Base-by-base conservation (phyloP, 1,284 basidiomycete genomes). In the Hymenochaete sp. region DNA sequence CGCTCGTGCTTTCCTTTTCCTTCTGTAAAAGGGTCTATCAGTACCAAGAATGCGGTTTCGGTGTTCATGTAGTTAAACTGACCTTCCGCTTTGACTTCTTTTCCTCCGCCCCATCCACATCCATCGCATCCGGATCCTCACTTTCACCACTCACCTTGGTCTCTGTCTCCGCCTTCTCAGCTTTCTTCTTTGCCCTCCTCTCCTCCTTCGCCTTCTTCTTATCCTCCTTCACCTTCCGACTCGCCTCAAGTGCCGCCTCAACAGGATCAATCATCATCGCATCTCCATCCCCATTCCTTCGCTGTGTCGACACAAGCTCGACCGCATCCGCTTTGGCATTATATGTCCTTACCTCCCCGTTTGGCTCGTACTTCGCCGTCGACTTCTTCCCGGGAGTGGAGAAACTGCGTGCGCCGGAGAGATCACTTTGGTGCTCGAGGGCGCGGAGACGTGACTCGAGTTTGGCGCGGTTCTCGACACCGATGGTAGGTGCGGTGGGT, bases 401-500 rank as follows among this genome's bases (percentile, higher is more conserved):
- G 63, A 80, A 76, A 55, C 77, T 68, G 54, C 82, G 74, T 55
- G 79, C 68, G 55, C 76, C 66, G 24, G 77, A 71, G 33, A 80
- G 72, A 51, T 93, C 92, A 38, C 73, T 71, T 52, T 88, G 82
- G 58, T 85, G 74, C 62, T 98, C 93, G 38, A 98, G 75, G 1
- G 83, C 82, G 28, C 92, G 88, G 36, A 98, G 70, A 32, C 95
- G 84, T 13, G 91, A 89, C 67, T 98, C 96, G 52, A 98, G 82
- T 67, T 96, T 97, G 53, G 86, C 80, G 38, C 95, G 88, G 65
- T 93, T 90, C 59, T 93, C 88, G 53, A 97, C 68, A 53, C 95
- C 95, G 59, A 98, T 82, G 55, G 90, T 79, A 0, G 90, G 81
- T 13, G 89, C 85, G 8, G 72, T 67, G 24, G 79, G 68, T 49